A percentile compares a stretch with the other conserved stretches of the same genome.
These are phyloP conservation scores for Aspergillus neoniger DNA, from an alignment of 2,329 filamentous ascomycete species.

Conservation along the genomic window DNA sequence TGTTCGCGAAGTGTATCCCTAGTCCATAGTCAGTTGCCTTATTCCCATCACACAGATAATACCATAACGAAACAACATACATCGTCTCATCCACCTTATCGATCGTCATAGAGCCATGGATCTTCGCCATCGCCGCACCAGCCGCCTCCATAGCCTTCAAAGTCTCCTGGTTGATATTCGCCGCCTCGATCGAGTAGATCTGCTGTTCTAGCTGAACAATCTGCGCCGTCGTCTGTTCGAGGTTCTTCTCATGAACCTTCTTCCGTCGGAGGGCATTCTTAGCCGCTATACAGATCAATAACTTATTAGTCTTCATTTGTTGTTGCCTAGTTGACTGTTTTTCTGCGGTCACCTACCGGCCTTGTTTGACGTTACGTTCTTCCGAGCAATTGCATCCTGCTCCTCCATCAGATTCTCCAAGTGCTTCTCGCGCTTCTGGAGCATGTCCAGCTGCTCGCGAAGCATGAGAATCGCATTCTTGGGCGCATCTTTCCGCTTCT, in stretches of 20 bases:
- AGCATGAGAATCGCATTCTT: conserved; percentile 95
- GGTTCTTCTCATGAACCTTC: conserved; percentile 87
- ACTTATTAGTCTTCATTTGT: background rate
- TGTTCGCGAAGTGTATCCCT: conserved; percentile 92
- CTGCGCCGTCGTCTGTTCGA: conserved; percentile 87
- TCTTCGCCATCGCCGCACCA: conserved; percentile 85
- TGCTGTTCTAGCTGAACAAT: conserved; percentile 92
- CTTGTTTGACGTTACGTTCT: conserved; percentile 87
- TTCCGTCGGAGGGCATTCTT: conserved; percentile 89
- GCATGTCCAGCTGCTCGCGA: conserved; percentile 89
- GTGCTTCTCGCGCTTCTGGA: conserved; percentile 94
- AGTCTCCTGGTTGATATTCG: conserved; percentile 98
- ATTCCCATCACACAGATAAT: background rate
- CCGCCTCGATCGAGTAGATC: conserved; percentile 94
- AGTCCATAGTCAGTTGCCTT: conserved; percentile 4
- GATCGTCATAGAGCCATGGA: conserved; percentile 85
- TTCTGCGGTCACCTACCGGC: conserved; percentile 64
- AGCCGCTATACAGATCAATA: conserved; percentile 62
- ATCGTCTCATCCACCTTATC: conserved; percentile 95
- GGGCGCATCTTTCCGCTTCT: conserved; percentile 87
- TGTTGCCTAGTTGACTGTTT: background rate
- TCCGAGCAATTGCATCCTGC: conserved; percentile 83
- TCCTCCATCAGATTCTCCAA: conserved; percentile 90
- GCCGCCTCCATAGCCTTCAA: conserved; percentile 92
- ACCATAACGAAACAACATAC: conserved; percentile 56